Evolutionary conservation across 1,284 basidiomycete species (phyloP).

Genomic region (Malassezia dermatis): DNA sequence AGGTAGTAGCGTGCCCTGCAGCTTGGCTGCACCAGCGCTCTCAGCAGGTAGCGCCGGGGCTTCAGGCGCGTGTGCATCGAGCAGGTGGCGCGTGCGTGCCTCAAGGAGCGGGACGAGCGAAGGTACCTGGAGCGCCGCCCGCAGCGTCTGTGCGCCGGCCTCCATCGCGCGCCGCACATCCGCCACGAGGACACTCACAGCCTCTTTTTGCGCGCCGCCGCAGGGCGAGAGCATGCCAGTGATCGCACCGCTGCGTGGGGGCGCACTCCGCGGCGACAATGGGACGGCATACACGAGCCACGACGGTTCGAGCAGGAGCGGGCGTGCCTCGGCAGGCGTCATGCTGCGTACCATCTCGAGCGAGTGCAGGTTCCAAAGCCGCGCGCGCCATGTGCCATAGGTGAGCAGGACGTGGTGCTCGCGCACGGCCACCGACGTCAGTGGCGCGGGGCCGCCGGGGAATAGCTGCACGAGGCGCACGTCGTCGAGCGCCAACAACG

Average conservation of each 20-base stretch:
- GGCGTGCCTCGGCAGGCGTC: slow-evolving; percentile 63
- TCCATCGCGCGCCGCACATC: slow-evolving; percentile 38
- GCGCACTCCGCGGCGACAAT: slow-evolving; percentile 17
- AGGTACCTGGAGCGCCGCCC: slow-evolving; percentile 8
- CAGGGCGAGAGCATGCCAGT: slow-evolving; percentile 26
- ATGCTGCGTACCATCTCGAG: slow-evolving; percentile 77
- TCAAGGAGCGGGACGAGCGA: slow-evolving; percentile 4
- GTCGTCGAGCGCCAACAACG: slow-evolving; percentile 63
- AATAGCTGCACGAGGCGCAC: slow-evolving; percentile 61
- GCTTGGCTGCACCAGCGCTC: slow-evolving; percentile 23
- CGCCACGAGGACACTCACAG: slow-evolving; percentile 25
- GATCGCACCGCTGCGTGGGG: slow-evolving; percentile 18
- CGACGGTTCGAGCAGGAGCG: slow-evolving; percentile 55
- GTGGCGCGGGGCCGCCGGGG: slow-evolving; percentile 57
- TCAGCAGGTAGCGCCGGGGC: slow-evolving; percentile 10
- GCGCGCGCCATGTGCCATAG: slow-evolving; percentile 65
- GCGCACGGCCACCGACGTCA: slow-evolving; percentile 60
- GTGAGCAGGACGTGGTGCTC: slow-evolving; percentile 64
- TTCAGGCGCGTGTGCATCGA: not conserved
- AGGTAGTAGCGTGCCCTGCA: slow-evolving; percentile 27
- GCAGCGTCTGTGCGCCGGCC: slow-evolving; percentile 22
- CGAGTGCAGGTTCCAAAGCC: slow-evolving; percentile 78
- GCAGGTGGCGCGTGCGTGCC: not conserved
- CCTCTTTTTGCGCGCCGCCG: slow-evolving; percentile 19
- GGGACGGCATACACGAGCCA: slow-evolving; percentile 19